A percentile compares a stretch with the other conserved stretches of the same genome.
These are phyloP conservation scores for Alternaria triticimaculans DNA, from an alignment of 2,329 filamentous ascomycete species.

Conservation along the genomic window DNA sequence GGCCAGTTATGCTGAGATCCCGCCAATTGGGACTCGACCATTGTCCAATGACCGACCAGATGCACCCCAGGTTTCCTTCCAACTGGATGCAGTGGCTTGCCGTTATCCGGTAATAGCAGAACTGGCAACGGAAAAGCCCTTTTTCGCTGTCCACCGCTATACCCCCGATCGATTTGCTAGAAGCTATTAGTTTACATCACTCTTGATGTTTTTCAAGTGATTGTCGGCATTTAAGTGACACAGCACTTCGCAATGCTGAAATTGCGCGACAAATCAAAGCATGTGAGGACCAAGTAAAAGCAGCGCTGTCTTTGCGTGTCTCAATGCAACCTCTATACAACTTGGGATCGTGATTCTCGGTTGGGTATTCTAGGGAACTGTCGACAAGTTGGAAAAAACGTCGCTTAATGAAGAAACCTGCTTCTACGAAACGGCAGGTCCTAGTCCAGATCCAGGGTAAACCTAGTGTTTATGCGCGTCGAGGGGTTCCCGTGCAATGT, in stretches of 20 bases:
- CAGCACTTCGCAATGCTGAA: neutral
- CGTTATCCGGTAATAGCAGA: neutral
- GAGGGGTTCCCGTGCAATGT: neutral
- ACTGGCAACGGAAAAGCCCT: neutral
- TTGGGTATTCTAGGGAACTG: neutral
- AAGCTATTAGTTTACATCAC: neutral
- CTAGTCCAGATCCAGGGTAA: neutral
- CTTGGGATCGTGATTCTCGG: neutral
- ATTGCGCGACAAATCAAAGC: neutral
- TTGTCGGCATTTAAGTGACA: neutral
- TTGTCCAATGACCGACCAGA: neutral
- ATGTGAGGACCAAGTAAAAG: neutral
- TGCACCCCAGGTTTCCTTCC: neutral
- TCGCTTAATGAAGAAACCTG: neutral
- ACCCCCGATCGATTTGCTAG: neutral
- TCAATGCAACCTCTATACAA: neutral
- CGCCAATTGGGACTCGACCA: neutral
- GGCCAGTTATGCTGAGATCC: neutral
- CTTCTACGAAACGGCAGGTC: neutral
- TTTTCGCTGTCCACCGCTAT: neutral
- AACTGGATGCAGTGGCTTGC: too few relatives aligned
- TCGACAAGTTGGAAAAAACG: neutral
- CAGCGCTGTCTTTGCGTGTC: neutral
- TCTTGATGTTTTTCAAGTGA: neutral
- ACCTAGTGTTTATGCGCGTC: neutral